Conservation (phyloP, 2,329 filamentous ascomycete species). For the Microcyclosporella mali region DNA sequence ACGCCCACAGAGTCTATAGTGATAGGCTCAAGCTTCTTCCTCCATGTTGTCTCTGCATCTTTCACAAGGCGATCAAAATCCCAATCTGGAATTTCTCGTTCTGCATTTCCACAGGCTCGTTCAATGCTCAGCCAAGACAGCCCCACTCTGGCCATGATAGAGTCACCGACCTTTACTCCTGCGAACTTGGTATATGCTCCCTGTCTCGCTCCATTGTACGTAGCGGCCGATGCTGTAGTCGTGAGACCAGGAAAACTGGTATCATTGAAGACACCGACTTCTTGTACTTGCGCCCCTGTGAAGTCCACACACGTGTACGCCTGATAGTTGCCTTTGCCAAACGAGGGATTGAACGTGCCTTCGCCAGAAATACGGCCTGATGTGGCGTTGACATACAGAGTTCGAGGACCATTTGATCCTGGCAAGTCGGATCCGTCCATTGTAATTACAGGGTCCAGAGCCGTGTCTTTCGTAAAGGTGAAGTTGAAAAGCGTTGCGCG, state of each 20-base stretch:
- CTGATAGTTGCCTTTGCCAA: constrained; percentile 52
- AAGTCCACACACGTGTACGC: constrained; percentile 57
- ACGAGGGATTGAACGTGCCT: constrained; percentile 55
- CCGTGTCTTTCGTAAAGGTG: constrained; percentile 41
- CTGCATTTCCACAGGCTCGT: constrained; percentile 62
- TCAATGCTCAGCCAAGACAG: constrained; percentile 61
- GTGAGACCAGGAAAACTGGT: constrained; percentile 37
- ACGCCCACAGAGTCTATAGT: constrained; percentile 31
- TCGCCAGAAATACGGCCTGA: constrained; percentile 52
- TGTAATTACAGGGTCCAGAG: constrained; percentile 48
- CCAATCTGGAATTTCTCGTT: constrained; percentile 59
- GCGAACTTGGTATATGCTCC: constrained; percentile 31
- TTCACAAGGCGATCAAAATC: constrained; percentile 52
- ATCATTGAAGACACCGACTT: constrained; percentile 53
- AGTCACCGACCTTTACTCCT: constrained; percentile 33
- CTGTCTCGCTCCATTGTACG: constrained; percentile 21
- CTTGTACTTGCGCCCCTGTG: constrained; percentile 44
- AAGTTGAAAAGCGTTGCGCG: constrained; percentile 56
- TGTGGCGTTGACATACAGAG: constrained; percentile 45
- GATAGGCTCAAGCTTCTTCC: constrained; percentile 35
- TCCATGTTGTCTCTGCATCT: constrained; percentile 36
- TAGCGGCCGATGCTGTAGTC: constrained; percentile 28
- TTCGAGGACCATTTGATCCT: constrained; percentile 44
- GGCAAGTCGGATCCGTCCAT: constrained; percentile 55
- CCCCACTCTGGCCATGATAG: constrained; percentile 58